Percentiles rank a stretch among this genome's conserved stretches.
Conservation (phyloP, 1,284 basidiomycete species). For the Rhizoctonia solani region DNA sequence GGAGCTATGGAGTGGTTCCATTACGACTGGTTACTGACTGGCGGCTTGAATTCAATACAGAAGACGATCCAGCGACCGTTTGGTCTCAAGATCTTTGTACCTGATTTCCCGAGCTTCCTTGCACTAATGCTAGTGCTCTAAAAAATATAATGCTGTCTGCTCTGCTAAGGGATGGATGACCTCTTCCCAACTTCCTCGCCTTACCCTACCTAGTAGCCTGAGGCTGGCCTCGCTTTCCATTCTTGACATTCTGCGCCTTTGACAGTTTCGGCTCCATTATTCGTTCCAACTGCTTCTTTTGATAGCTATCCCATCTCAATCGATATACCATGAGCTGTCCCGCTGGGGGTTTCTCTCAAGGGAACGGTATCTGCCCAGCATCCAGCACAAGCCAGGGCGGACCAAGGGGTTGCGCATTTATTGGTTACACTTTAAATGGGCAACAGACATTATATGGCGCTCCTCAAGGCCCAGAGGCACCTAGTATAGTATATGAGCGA, state of each 20-base stretch:
- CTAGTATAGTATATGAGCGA: constrained; percentile 1
- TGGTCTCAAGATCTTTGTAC: no score
- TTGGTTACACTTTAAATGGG: neutral
- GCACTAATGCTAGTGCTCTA: no score
- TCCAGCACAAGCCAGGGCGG: neutral
- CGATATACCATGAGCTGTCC: neutral
- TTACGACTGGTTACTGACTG: neutral
- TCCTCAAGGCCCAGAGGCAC: constrained; percentile 7
- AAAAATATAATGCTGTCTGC: no score
- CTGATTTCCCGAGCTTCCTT: neutral
- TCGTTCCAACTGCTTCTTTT: neutral
- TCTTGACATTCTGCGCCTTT: no score
- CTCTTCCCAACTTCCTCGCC: neutral
- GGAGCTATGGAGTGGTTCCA: neutral
- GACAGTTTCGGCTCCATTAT: no score
- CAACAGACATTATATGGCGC: constrained; percentile 20
- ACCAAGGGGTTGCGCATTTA: constrained; percentile 23
- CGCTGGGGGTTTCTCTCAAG: neutral
- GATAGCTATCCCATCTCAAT: neutral
- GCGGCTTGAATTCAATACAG: no score
- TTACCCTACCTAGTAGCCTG: neutral
- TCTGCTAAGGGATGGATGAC: neutral
- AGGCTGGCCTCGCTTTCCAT: neutral
- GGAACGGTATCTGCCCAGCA: neutral
- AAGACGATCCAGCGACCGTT: no score